Base-by-base conservation (phyloP, 371 early-diverging fungal species). In the Rhizopus arrhizus region DNA sequence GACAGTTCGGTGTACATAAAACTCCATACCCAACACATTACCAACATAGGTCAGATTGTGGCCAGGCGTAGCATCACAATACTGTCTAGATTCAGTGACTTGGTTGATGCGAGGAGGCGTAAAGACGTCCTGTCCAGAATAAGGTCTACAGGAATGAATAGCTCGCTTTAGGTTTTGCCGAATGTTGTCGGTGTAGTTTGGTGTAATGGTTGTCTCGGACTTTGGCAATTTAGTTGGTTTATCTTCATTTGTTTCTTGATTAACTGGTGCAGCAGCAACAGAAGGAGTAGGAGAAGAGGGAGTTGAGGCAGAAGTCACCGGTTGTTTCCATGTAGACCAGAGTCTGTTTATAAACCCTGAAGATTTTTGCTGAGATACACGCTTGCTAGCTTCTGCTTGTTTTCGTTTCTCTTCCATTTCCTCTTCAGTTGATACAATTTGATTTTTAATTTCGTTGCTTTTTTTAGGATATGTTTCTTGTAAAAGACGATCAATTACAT, bases 401-500 rank as follows among this genome's bases (percentile, higher is more conserved):
- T n/a, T 54, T 13, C 32, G 46, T 45, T 59, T 59, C 48, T 47
- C 22, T 16, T 32, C 47, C 28, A 58, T 45, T 36, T 46, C 48
- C 56, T 59, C 60, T 5, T 67, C 68, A 33, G 51, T 57, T 12
- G 53, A 52, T 3, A 46, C 53, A 15, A 42, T 29, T 22, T 57
- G 36, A 13, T 62, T 54, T 8, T 51, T 43, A 9, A 62, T n/a
- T 11, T 56, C 15, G 4, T 58, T 43, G 10, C 16, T 34, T 15
- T 59, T 49, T 51, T 65, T 59, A 0, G 91, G 90, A 57, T 91
- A 91, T n/a, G 78, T 74, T 12, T 73, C 68, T 43, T 84, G 83
- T 2, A 89, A 63, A 4, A 93, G 69, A 59, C 74, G 73, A 54
- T 84, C 80, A 35, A 86, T 81, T 3, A 91, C 87, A 16, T 84